A percentile compares a stretch with the other conserved stretches of the same genome.
Conservation (phyloP, 2,329 filamentous ascomycete species). For the Aspergillus clavatus region DNA sequence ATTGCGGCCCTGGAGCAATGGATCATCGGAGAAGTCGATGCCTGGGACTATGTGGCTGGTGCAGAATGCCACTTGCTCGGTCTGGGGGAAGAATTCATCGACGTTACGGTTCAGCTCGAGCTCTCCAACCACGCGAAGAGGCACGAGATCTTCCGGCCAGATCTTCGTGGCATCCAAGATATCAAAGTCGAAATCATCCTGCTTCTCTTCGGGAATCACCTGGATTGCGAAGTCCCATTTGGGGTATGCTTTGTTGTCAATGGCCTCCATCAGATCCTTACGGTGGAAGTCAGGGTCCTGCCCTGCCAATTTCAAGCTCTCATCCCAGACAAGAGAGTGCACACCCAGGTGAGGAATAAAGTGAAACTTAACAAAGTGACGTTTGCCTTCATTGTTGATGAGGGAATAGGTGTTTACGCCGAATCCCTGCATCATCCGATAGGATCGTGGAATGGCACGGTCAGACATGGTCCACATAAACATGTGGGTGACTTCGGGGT, state of each 20-base stretch:
- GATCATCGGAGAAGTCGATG: conserved; percentile 72
- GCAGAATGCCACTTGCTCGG: conserved; percentile 78
- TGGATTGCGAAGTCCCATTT: conserved; percentile 84
- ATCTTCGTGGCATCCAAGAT: conserved; percentile 81
- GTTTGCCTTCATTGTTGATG: conserved; percentile 30
- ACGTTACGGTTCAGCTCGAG: conserved; percentile 73
- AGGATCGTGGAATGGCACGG: conserved; percentile 33
- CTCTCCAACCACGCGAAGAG: conserved; percentile 72
- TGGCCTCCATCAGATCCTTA: conserved; percentile 70
- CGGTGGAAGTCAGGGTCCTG: conserved; percentile 79
- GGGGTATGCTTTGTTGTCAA: conserved; percentile 64
- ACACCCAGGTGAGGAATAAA: conserved; percentile 33
- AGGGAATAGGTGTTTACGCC: conserved; percentile 34
- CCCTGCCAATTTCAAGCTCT: conserved; percentile 68
- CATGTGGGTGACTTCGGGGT: conserved; percentile 32
- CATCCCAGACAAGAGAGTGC: conserved; percentile 50
- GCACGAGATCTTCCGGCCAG: conserved; percentile 74
- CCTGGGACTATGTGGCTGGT: conserved; percentile 75
- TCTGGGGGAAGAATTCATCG: conserved; percentile 78
- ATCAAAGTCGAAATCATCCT: conserved; percentile 79
- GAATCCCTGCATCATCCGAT: conserved; percentile 36
- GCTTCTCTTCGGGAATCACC: conserved; percentile 63
- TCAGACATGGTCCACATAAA: conserved; percentile 32
- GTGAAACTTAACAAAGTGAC: conserved; percentile 34
- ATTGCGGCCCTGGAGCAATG: conserved; percentile 69